These are phyloP conservation scores for Epichloe baconii DNA, from an alignment of 2,329 filamentous ascomycete genomes.

Conservation along the genomic window DNA sequence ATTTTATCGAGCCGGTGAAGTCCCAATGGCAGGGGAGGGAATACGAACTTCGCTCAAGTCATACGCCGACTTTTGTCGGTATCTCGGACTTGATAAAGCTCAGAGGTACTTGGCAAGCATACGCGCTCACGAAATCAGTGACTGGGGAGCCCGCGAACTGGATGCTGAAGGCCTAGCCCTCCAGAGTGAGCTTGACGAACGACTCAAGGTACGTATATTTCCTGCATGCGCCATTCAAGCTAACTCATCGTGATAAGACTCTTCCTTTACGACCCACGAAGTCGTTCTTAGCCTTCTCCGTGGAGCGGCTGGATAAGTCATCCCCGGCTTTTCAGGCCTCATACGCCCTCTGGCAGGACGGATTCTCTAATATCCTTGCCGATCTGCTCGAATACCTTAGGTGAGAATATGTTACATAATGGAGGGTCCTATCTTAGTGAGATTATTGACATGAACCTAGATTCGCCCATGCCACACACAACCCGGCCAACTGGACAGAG, in stretches of 20 bases:
- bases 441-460: slow-evolving; percentile 24
- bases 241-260: slow-evolving; percentile 26
- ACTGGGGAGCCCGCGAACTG: slow-evolving; percentile 70
- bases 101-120: slow-evolving; percentile 64
- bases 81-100: slow-evolving; percentile 68
- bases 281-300: slow-evolving; percentile 81
- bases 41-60: slow-evolving; percentile 58
- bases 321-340: slow-evolving; percentile 63
- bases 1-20: slow-evolving; percentile 73
- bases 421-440: not conserved
- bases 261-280: slow-evolving; percentile 81
- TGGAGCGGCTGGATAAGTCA: slow-evolving; percentile 70
- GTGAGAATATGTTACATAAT: slow-evolving; percentile 20
- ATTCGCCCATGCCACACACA: slow-evolving; percentile 84
- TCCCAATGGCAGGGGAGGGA: slow-evolving; percentile 60
- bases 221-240: not conserved
- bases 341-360: slow-evolving; percentile 70
- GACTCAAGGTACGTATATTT: slow-evolving; percentile 43
- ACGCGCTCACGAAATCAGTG: slow-evolving; percentile 60
- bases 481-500: slow-evolving; percentile 69
- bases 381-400: slow-evolving; percentile 73
- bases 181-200: slow-evolving; percentile 65
- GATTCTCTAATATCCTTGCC: slow-evolving; percentile 71
- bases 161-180: slow-evolving; percentile 68
- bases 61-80: slow-evolving; percentile 65